Evolutionary conservation across 78 protist genomes (phyloP), one percentile per base, ranked within the genome.

Genomic region (Dictyostelium intermedium): DNA sequence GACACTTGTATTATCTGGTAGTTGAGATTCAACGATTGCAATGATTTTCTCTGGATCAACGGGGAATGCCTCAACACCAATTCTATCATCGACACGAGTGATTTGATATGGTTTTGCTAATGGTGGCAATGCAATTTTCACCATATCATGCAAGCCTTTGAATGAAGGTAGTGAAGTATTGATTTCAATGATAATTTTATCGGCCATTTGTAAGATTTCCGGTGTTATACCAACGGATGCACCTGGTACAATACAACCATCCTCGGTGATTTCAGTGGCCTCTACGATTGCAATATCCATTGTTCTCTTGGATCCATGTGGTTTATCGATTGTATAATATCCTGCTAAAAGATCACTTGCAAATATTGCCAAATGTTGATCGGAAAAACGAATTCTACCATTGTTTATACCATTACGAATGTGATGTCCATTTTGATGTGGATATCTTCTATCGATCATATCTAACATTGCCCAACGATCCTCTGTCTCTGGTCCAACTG

Each of bases 141-240:
- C 74, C n/a, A 96, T 85, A 86, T 97, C 97, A 61, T 97, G 97
- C 23, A 96, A 32, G 0, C 97, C 97, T 47, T 45, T 63, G 43
- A 77, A 96, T 37, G 97, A 96, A 2, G 97, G 97, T 70, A 96
- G 23, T 3, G 93, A 76, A 3, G 97, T 96, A 7, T 96, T 96
- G 0, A 96, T 37, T 23, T 96, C 97, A n/a, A 96, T 91, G 8
- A 96, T 96, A 2, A 96, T 27, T 50, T 96, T 96, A 35, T 96
- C 97, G 0, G 97, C 96, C 84, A 79, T 66, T 74, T 96, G 72
- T 16, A 84, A 32, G 2, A 96, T 9, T 66, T 96, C 97, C 1
- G 93, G 95, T 8, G 87, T 43, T 1, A 93, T 93, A 69, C 97
- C 97, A 41, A 83, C 97, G 35, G 96, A 41, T 2, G 96, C 91